Percentiles rank a stretch among this genome's conserved stretches.
These are phyloP conservation scores for Rhododendron ovatum DNA, from an alignment of 148 eudicot genomes.

Conservation along the genomic window DNA sequence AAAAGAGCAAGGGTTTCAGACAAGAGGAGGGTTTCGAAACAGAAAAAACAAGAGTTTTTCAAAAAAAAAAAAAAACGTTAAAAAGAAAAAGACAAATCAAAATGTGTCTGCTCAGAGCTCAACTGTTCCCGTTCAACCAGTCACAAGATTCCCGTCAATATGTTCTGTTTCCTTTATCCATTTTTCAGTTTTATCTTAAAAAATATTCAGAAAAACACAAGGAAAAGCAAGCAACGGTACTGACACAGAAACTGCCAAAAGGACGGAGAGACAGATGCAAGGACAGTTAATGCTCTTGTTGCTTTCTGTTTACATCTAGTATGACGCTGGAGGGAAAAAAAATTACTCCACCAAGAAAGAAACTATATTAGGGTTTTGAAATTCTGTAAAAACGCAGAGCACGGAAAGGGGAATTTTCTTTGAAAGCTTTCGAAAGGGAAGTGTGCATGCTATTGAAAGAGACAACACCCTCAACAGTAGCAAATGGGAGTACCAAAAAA, in stretches of 20 bases:
- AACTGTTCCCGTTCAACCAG: neutral
- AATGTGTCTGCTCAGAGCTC: neutral
- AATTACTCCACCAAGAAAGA: neutral
- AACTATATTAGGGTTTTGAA: neutral
- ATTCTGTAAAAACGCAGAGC: neutral
- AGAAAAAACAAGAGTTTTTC: neutral
- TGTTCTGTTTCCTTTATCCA: neutral
- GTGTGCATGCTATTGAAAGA: neutral
- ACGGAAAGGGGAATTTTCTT: neutral
- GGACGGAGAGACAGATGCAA: constrained; percentile 2
- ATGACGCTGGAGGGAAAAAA: neutral
- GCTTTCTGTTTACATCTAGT: neutral
- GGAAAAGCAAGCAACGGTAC: neutral
- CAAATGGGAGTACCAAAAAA: neutral
- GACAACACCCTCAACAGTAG: neutral
- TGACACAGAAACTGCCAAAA: constrained; percentile 15
- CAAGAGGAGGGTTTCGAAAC: neutral
- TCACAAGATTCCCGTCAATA: neutral
- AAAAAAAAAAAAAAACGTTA: neutral
- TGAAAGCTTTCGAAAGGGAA: neutral
- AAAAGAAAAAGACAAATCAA: neutral
- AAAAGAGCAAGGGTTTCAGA: neutral
- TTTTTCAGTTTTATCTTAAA: neutral
- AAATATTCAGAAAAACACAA: neutral
- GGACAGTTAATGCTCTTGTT: constrained; percentile 7